Conservation (phyloP, 495 filamentous ascomycete genomes). For the Amphirosellinia nigrospora region DNA sequence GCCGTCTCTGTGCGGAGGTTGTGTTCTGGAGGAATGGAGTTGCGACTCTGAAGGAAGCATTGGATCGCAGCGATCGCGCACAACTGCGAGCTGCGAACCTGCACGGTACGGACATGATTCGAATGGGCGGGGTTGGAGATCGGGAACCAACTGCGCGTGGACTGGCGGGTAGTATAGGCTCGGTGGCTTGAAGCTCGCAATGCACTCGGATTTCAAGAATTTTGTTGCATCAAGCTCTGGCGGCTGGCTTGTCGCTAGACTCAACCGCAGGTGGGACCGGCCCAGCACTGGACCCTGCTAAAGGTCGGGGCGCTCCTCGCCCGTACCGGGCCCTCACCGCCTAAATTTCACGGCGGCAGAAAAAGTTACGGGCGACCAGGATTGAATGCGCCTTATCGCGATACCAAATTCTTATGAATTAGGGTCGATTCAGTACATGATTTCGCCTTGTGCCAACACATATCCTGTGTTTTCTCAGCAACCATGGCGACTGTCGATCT, state of each 20-base stretch:
- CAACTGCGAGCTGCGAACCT: slow-evolving; percentile 65
- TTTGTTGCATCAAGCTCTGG: slow-evolving; percentile 35
- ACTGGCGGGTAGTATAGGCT: slow-evolving; percentile 26
- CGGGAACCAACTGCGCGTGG: slow-evolving; percentile 30
- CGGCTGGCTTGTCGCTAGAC: slow-evolving; percentile 27
- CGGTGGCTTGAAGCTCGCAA: slow-evolving; percentile 28
- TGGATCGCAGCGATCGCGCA: slow-evolving; percentile 59
- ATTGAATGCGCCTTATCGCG: slow-evolving; percentile 24
- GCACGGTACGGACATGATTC: slow-evolving; percentile 64
- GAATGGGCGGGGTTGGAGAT: slow-evolving; percentile 24
- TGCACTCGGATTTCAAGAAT: slow-evolving; percentile 30
- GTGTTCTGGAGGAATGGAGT: slow-evolving; percentile 46
- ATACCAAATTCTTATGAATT: slow-evolving; percentile 21
- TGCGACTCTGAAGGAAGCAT: slow-evolving; percentile 45
- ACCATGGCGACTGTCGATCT: slow-evolving; percentile 54
- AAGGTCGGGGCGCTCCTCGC: slow-evolving; percentile 14
- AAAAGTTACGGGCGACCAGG: slow-evolving; percentile 34
- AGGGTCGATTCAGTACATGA: slow-evolving; percentile 23
- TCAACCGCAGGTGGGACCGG: slow-evolving; percentile 16
- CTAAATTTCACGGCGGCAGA: slow-evolving; percentile 41
- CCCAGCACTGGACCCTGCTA: background rate
- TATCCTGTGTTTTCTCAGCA: slow-evolving; percentile 29
- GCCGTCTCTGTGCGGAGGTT: slow-evolving; percentile 59
- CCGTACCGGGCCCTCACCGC: slow-evolving; percentile 36
- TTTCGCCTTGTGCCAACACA: slow-evolving; percentile 31